Evolutionary conservation across 73 alveolate genomes (phyloP), one percentile per base, ranked within the genome.

Genomic region (Blepharisma stoltei): DNA sequence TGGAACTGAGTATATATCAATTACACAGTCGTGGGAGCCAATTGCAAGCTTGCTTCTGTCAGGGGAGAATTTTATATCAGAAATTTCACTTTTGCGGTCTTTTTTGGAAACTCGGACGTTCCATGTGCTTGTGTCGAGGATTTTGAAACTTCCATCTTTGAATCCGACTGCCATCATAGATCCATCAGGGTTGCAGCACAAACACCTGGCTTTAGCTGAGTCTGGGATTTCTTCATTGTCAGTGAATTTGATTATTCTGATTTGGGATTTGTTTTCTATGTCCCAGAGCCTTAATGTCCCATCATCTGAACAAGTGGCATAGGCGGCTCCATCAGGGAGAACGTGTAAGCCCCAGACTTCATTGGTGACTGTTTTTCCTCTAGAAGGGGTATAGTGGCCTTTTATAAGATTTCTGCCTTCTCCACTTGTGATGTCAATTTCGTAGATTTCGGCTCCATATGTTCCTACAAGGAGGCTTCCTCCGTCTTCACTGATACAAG

Each of bases 61-160:
- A 41, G 99, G 99, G 53, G 98, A 92, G 92, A 93, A 96, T 78
- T 96, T 96, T 9, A 96, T 77, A 77, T 95, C 99, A 48, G 88
- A 73, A 20, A 95, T 87, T 79, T 93, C 81, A 75, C 88, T 87
- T 54, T 76, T 84, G 37, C 83, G 77, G 71, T 80, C 94, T 52
- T 65, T 91, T 76, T 83, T 77, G 77, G 82, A 82, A 54, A 84
- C 88, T 70, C 76, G 81, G 66, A 79, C 55, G 50, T 80, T 78
- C 86, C 94, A 94, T 50, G 80, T 70, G 48, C 71, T 71, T 18
- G 97, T 91, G 82, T 91, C 94, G 86, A 82, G 93, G 6, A 95
- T 73, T 88, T 90, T 87, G 76, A 93, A 88, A 55, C 92, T 92
- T 21, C 99, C 99, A 75, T 93, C 98, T 78, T 90, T 92, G 85